These are phyloP conservation scores for Cladosporium cucumerinum DNA, from an alignment of 2,329 filamentous ascomycete species.

Conservation along the genomic window DNA sequence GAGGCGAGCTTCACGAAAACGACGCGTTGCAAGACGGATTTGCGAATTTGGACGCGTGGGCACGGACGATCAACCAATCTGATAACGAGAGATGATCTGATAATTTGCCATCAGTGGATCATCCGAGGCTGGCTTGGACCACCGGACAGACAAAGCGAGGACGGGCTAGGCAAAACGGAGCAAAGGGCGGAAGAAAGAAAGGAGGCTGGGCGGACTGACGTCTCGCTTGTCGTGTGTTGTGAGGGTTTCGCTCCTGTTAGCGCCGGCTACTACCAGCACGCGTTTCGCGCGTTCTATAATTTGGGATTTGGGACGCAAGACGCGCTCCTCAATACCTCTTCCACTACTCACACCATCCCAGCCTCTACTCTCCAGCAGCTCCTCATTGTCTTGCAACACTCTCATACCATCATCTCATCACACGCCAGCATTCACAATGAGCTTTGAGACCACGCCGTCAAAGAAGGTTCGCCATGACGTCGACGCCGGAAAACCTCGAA, in stretches of 20 bases:
- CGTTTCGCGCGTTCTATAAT: constrained; percentile 11
- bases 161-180: constrained; percentile 1
- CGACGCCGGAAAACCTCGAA: constrained; percentile 35
- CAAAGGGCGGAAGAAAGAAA: not conserved
- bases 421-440: constrained; percentile 33
- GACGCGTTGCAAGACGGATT: constrained; percentile 5
- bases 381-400: constrained; percentile 9
- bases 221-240: constrained; percentile 8
- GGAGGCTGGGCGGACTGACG: constrained; percentile 6
- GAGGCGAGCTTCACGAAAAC: constrained; percentile 8
- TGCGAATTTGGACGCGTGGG: not conserved
- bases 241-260: not conserved
- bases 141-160: constrained; percentile 1
- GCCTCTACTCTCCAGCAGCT: constrained; percentile 2
- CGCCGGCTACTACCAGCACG: constrained; percentile 2
- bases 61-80: not conserved
- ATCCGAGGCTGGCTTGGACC: not conserved
- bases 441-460: constrained; percentile 70
- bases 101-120: not conserved
- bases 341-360: not conserved
- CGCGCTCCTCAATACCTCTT: not conserved
- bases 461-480: constrained; percentile 61
- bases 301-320: not conserved
- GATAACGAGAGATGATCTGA: constrained; percentile 11
- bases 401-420: constrained; percentile 1